phyloP scores from a whole-genome alignment of 1,139 yeast genomes.

The Yamadazyma trypodendri region DNA sequence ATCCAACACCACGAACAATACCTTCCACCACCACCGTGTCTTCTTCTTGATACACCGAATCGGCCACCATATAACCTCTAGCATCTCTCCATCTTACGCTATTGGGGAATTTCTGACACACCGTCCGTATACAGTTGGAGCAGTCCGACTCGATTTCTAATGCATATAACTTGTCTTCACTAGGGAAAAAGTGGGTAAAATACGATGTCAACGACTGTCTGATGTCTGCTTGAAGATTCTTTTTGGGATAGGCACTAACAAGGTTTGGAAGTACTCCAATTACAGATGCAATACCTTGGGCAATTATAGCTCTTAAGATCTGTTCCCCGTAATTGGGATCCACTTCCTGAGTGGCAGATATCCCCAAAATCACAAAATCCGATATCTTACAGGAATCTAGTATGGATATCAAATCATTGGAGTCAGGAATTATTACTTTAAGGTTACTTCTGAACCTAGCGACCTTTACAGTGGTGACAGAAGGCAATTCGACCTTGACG shows the following conservation, averaged over 20 bases:
- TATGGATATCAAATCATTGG: slow-evolving; percentile 61
- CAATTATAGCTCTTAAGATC: slow-evolving; percentile 78
- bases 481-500: slow-evolving; percentile 40
- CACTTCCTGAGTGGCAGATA: slow-evolving; percentile 84
- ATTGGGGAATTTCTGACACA: slow-evolving; percentile 87
- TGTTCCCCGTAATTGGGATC: slow-evolving; percentile 81
- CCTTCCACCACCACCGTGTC: slow-evolving; percentile 63
- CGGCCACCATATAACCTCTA: slow-evolving; percentile 85
- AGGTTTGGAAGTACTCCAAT: slow-evolving; percentile 82
- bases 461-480: slow-evolving; percentile 50
- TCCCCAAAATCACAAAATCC: slow-evolving; percentile 82
- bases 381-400: slow-evolving; percentile 87
- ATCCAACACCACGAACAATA: slow-evolving; percentile 81
- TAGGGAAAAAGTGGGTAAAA: slow-evolving; percentile 88
- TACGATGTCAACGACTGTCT: slow-evolving; percentile 79
- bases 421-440: slow-evolving; percentile 75
- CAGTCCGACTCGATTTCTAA: slow-evolving; percentile 70
- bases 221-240: slow-evolving; percentile 74
- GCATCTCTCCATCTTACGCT: slow-evolving; percentile 89
- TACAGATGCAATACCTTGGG: slow-evolving; percentile 88
- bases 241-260: slow-evolving; percentile 63
- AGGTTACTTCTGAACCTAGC: slow-evolving; percentile 72
- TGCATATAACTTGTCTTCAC: slow-evolving; percentile 72
- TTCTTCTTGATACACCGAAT: slow-evolving; percentile 38
- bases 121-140: slow-evolving; percentile 63